A percentile compares a stretch with the other conserved stretches of the same genome.
Conservation (phyloP, 2,329 filamentous ascomycete genomes). For the Clonostachys rhizophaga region DNA sequence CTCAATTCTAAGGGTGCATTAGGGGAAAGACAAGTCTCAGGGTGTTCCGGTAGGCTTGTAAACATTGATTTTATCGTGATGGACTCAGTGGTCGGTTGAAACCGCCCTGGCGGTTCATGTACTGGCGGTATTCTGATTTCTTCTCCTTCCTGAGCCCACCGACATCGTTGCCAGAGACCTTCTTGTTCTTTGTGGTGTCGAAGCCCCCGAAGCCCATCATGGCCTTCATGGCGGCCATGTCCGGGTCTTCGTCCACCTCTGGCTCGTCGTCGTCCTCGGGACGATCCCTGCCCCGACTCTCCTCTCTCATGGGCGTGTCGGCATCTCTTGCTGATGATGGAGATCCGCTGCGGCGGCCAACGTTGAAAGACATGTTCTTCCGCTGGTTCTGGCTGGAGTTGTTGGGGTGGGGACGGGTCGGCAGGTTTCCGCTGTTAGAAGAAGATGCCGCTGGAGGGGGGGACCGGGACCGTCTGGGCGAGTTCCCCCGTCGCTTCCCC, state of each 20-base stretch:
- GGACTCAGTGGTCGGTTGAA: conserved; percentile 77
- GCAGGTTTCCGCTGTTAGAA: background rate
- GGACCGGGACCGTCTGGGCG: too few species aligned
- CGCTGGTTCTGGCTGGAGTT: background rate
- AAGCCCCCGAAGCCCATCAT: conserved; percentile 92
- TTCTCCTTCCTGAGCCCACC: conserved; percentile 86
- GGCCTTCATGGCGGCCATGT: conserved; percentile 69
- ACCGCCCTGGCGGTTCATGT: conserved; percentile 83
- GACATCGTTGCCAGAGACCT: conserved; percentile 81
- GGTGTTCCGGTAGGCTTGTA: too few species aligned
- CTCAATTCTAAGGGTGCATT: too few species aligned
- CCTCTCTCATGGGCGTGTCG: conserved; percentile 9
- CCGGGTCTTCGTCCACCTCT: conserved; percentile 53
- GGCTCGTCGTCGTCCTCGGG: conserved; percentile 17
- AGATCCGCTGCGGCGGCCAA: background rate
- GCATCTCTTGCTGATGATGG: background rate
- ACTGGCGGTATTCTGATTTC: conserved; percentile 92
- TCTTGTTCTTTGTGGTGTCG: conserved; percentile 80
- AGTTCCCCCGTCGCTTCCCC: too few species aligned
- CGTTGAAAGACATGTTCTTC: background rate
- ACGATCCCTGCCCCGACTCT: conserved; percentile 16
- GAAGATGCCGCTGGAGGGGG: background rate
- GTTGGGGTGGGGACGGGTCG: background rate
- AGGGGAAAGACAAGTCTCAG: too few species aligned
- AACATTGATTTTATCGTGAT: conserved; percentile 17